Conservation (phyloP, 2,329 filamentous ascomycete species). For the Helotiales sp. region DNA sequence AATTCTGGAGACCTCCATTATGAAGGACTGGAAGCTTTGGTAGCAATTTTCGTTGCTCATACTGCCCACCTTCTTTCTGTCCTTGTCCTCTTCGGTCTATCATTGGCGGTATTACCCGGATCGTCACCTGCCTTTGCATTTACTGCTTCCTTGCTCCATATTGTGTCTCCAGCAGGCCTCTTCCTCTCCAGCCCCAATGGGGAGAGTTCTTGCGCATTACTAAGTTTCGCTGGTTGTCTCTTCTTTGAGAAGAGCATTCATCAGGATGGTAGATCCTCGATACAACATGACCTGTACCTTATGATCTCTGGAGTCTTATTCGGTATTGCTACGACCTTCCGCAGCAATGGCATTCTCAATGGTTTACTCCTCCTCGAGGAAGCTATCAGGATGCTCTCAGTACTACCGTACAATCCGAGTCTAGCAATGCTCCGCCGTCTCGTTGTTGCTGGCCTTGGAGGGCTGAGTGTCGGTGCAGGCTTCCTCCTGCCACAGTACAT, state of each 20-base stretch:
- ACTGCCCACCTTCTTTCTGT: constrained; percentile 75
- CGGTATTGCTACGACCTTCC: constrained; percentile 69
- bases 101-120: constrained; percentile 53
- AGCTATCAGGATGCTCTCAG: constrained; percentile 56
- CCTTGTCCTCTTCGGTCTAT: constrained; percentile 68
- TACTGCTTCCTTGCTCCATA: constrained; percentile 70
- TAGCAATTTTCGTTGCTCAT: constrained; percentile 69
- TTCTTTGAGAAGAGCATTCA: constrained; percentile 58
- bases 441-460: constrained; percentile 61
- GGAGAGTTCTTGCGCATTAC: constrained; percentile 75
- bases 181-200: constrained; percentile 87
- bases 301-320: constrained; percentile 68
- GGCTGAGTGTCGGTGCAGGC: constrained; percentile 65
- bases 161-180: constrained; percentile 82
- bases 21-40: constrained; percentile 44
- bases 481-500: constrained; percentile 70
- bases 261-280: constrained; percentile 35
- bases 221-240: constrained; percentile 74
- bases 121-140: constrained; percentile 55
- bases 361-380: constrained; percentile 64
- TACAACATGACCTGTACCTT: constrained; percentile 46
- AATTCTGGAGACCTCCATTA: constrained; percentile 30
- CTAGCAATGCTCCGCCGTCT: constrained; percentile 51
- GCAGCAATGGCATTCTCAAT: constrained; percentile 85
- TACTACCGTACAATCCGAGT: constrained; percentile 43